These are phyloP conservation scores for Polyplosphaeria fusca DNA, from an alignment of 495 filamentous ascomycete genomes.

Conservation along the genomic window DNA sequence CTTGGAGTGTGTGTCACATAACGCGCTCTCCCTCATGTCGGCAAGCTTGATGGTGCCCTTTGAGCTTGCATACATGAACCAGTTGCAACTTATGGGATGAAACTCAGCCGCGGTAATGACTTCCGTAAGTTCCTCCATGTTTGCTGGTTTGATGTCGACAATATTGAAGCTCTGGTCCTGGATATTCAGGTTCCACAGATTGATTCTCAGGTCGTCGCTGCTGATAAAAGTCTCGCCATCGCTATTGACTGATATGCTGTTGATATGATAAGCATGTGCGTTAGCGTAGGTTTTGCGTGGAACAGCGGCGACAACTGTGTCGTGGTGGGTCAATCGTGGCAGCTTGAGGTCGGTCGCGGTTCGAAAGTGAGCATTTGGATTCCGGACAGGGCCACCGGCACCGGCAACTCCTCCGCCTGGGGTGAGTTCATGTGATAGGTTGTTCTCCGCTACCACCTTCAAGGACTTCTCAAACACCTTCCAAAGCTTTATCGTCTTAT, in stretches of 20 bases:
- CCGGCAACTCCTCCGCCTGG: constrained; percentile 69
- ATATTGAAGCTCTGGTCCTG: constrained; percentile 99
- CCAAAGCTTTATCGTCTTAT: constrained; percentile 99
- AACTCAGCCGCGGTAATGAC: constrained; percentile 99
- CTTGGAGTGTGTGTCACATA: constrained; percentile 94
- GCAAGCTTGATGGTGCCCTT: constrained; percentile 99
- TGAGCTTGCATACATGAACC: constrained; percentile 99
- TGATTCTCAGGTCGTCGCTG: constrained; percentile 95
- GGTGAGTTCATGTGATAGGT: constrained; percentile 90
- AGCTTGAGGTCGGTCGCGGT: constrained; percentile 81
- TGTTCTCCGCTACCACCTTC: constrained; percentile 98
- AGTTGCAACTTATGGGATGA: constrained; percentile 95
- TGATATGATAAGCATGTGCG: constrained; percentile 98
- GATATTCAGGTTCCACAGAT: constrained; percentile 98
- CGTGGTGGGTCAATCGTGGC: constrained; percentile 92
- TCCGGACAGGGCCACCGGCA: constrained; percentile 68
- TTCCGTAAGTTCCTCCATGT: constrained; percentile 99
- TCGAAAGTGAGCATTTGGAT: constrained; percentile 71
- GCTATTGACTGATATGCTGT: constrained; percentile 99
- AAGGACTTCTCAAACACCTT: constrained; percentile 99
- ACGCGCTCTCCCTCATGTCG: constrained; percentile 93
- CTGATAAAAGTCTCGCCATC: constrained; percentile 99
- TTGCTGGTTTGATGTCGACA: constrained; percentile 98
- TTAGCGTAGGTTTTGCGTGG: constrained; percentile 95
- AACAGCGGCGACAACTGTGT: constrained; percentile 96